Percentiles rank a stretch among this genome's conserved stretches.
Conservation (phyloP, 2,329 filamentous ascomycete genomes). For the Trematosphaeria pertusa region DNA sequence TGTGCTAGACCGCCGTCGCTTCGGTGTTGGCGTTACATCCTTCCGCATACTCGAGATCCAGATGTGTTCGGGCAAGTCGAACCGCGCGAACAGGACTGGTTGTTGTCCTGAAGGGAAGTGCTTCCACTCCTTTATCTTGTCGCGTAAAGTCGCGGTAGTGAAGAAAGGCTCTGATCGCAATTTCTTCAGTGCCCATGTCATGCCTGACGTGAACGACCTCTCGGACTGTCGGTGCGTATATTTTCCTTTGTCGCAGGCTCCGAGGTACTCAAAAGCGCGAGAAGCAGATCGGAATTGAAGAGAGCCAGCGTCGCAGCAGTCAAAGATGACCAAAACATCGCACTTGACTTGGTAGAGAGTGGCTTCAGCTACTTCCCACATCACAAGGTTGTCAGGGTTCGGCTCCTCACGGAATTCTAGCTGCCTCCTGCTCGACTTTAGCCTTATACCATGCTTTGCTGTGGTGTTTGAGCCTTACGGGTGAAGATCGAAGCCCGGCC, state of each 20-base stretch:
- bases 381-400: conserved; percentile 8
- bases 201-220: conserved; percentile 12
- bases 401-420: conserved; percentile 4
- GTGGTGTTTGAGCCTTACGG: conserved; percentile 7
- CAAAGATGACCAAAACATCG: conserved; percentile 32
- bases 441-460: background rate
- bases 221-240: background rate
- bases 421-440: conserved; percentile 17
- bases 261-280: conserved; percentile 13
- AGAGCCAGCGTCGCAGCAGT: conserved; percentile 28
- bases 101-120: conserved; percentile 7
- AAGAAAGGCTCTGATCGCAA: conserved; percentile 5
- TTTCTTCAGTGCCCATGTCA: conserved; percentile 16
- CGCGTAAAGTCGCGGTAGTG: background rate
- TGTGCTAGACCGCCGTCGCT: background rate
- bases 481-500: conserved; percentile 3
- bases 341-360: conserved; percentile 8
- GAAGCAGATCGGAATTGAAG: conserved; percentile 8
- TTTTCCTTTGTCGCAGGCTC: conserved; percentile 5
- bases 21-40: background rate
- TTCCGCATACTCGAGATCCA: conserved; percentile 8
- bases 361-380: conserved; percentile 21
- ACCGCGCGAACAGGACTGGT: conserved; percentile 8
- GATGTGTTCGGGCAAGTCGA: conserved; percentile 8
- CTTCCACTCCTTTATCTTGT: conserved; percentile 1